These are phyloP conservation scores for Suillus tomentosus DNA, from an alignment of 768 basidiomycete genomes.

Conservation along the genomic window DNA sequence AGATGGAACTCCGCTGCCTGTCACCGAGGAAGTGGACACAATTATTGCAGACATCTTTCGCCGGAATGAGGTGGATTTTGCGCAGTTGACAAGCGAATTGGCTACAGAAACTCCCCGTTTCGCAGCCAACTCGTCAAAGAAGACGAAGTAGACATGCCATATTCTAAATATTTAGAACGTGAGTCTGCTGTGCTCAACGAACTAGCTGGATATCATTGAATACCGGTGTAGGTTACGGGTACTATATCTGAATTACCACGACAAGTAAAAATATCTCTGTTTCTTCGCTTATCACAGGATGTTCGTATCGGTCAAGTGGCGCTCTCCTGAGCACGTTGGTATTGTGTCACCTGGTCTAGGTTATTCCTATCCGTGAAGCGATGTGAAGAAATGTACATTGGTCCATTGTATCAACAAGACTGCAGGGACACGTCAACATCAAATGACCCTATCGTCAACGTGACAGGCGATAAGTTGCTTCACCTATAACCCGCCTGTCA, in stretches of 20 bases:
- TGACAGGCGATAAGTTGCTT: background rate
- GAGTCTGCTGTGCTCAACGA: background rate
- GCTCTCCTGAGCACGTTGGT: background rate
- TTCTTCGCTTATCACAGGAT: background rate
- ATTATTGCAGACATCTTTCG: conserved; percentile 35
- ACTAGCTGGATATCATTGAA: background rate
- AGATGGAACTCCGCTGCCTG: conserved; percentile 23
- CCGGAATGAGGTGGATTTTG: conserved; percentile 34
- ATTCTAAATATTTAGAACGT: background rate
- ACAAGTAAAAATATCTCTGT: background rate
- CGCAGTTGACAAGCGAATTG: conserved; percentile 28
- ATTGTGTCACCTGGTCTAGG: background rate
- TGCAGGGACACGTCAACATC: background rate
- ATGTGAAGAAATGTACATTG: background rate
- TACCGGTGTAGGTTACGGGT: background rate
- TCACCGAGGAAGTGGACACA: conserved; percentile 33
- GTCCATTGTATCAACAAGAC: background rate
- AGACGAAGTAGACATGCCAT: conserved; percentile 9
- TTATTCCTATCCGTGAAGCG: background rate
- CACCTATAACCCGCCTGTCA: background rate
- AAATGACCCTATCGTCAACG: too few species aligned
- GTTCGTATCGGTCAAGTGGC: background rate
- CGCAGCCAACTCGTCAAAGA: conserved; percentile 25
- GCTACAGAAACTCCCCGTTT: conserved; percentile 27
- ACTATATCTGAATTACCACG: background rate